Evolutionary conservation across 176 grass and related monocot species (phyloP).

Genomic region (Typha latifolia): DNA sequence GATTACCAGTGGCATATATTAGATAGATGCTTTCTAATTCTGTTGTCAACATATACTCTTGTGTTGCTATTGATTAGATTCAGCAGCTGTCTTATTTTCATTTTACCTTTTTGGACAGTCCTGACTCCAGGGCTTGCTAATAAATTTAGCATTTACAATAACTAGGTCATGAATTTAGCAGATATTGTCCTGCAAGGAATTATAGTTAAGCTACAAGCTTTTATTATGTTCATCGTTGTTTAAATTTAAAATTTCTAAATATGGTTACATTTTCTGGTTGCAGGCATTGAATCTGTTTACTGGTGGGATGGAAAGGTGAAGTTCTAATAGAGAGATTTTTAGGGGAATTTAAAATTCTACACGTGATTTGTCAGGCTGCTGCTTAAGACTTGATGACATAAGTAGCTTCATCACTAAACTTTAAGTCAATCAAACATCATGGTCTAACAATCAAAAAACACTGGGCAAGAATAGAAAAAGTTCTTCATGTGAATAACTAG

Average conservation of each 20-base stretch:
- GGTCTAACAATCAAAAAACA: background rate
- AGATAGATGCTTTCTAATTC: background rate
- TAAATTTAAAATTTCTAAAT: background rate
- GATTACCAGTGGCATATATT: background rate
- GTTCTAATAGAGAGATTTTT: constrained; percentile 1
- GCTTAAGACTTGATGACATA: background rate
- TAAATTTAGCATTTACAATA: too few relatives aligned
- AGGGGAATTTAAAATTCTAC: background rate
- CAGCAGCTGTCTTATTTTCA: background rate
- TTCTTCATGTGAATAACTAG: background rate
- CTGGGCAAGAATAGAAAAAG: background rate
- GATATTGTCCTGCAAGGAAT: too few relatives aligned
- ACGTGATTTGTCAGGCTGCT: background rate
- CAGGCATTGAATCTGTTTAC: constrained; percentile 83
- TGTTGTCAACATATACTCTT: background rate
- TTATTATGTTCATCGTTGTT: background rate
- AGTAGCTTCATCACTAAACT: background rate
- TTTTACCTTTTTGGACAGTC: too few relatives aligned
- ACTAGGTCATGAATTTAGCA: too few relatives aligned
- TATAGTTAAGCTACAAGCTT: background rate
- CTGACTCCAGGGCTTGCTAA: too few relatives aligned
- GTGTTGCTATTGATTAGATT: background rate
- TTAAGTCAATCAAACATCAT: background rate
- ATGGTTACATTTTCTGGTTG: constrained; percentile 13
- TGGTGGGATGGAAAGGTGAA: constrained; percentile 95